Evolutionary conservation across 257 asterid genomes (phyloP).

Genomic region (Solanum corneliomulleri): DNA sequence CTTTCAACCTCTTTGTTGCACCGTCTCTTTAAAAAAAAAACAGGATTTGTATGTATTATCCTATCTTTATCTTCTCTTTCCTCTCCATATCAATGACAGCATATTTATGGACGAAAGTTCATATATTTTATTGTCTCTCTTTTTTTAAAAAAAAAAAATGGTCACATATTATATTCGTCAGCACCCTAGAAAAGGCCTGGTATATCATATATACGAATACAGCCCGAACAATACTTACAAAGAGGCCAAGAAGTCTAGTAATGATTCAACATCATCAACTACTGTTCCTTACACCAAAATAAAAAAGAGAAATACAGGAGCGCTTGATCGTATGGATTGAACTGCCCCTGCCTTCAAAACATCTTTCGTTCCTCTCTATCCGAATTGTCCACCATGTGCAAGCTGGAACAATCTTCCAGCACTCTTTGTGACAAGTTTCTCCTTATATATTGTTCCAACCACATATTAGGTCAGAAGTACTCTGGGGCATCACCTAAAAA

Average conservation of each 20-base stretch:
- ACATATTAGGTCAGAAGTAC: neutral
- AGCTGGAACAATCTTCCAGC: neutral
- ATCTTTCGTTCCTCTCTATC: neutral
- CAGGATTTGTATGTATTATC: neutral
- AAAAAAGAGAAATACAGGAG: neutral
- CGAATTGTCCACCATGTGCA: too few species aligned
- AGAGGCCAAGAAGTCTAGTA: neutral
- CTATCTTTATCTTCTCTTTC: neutral
- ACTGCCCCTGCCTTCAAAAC: neutral
- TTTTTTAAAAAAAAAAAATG: too few species aligned
- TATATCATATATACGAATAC: neutral
- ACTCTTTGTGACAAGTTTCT: neutral
- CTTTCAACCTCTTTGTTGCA: neutral
- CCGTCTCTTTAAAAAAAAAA: neutral
- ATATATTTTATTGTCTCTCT: too few species aligned
- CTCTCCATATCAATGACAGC: neutral
- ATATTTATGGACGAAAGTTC: neutral
- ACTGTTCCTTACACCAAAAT: neutral
- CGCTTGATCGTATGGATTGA: neutral
- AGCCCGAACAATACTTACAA: neutral
- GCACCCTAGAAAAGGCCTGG: neutral
- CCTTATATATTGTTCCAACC: neutral
- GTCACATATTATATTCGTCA: neutral
- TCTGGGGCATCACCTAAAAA: neutral
- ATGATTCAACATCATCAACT: neutral